Percentiles rank a stretch among this genome's conserved stretches.
Conservation (phyloP, 106 monocot species). For the Triglochin maritima region DNA sequence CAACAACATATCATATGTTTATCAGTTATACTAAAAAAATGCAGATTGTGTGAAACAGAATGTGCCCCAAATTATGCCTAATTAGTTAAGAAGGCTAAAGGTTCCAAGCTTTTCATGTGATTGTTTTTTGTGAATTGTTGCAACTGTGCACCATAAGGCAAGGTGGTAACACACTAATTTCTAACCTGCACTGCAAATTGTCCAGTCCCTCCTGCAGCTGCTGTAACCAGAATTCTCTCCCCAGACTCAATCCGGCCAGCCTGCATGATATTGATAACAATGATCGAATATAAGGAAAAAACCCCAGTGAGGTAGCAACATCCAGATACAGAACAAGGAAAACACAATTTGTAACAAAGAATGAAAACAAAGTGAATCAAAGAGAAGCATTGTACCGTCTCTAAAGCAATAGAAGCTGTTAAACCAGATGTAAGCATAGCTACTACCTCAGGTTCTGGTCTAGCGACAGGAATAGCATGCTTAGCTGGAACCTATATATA, state of each 20-base stretch:
- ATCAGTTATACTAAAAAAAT: too few relatives aligned
- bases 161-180: too few relatives aligned
- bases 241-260: constrained; percentile 65
- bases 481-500: constrained; percentile 60
- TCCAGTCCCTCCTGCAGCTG: constrained; percentile 98
- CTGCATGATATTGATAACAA: constrained; percentile 17
- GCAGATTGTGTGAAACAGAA: too few relatives aligned
- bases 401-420: constrained; percentile 92
- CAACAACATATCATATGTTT: too few relatives aligned
- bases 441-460: constrained; percentile 85
- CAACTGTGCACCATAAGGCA: too few relatives aligned
- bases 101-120: too few relatives aligned
- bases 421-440: constrained; percentile 97
- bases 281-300: background rate
- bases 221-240: constrained; percentile 73
- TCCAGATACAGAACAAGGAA: background rate
- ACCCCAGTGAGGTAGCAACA: background rate
- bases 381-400: constrained; percentile 37
- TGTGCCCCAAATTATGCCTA: too few relatives aligned
- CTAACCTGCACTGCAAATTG: constrained; percentile 98
- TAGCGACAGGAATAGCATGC: constrained; percentile 76
- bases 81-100: too few relatives aligned
- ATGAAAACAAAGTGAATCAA: background rate
- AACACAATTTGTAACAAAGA: background rate
- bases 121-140: too few relatives aligned